Base-by-base conservation (phyloP, 345 rosid species). In the Carallia pectinifolia region DNA sequence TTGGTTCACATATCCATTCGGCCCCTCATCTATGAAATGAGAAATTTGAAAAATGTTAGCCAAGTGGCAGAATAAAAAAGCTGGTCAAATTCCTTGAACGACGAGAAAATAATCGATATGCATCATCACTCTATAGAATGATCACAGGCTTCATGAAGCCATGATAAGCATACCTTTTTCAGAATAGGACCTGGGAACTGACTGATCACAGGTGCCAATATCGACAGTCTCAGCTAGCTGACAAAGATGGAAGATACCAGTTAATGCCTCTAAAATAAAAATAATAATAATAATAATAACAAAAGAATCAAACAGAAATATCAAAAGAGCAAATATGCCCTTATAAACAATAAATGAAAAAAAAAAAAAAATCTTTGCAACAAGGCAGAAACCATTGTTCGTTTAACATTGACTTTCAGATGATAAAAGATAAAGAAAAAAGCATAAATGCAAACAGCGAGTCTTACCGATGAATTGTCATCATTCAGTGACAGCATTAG, bases 401-500 rank as follows among this genome's bases (percentile, higher is more conserved):
- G 12, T 44, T 44, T 8, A 44, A 12, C 17, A 44, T 12, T 4
- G 1, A 44, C 17, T 44, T 44, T 2, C 50, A 44, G 12, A 16
- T 12, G 50, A 44, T 12, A 44, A 44, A 44, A 44, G 50, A 13
- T 10, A 44, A 44, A 10, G 50, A 12, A 13, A 12, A 44, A 44
- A 3, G 50, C 50, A 44, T 44, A 44, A 44, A 44, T 44, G 50
- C 13, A 16, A 12, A 18, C 18, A 23, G 18, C 4, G 50, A 54
- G 37, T 77, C 91, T 87, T 85, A 94, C 98, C 30, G 86, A 81
- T 77, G 82, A 81, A 72, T 69, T 85, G 52, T 91, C 97, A 47
- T 91, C 98, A 65, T 65, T 91, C 60, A 91, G 73, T 6, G 98
- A 94, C 76, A 83, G 96, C 98, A 91, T 85, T 82, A 94, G 74